These are phyloP conservation scores for Colletotrichum chlorophyti DNA, from an alignment of 2,329 filamentous ascomycete genomes.

Conservation along the genomic window DNA sequence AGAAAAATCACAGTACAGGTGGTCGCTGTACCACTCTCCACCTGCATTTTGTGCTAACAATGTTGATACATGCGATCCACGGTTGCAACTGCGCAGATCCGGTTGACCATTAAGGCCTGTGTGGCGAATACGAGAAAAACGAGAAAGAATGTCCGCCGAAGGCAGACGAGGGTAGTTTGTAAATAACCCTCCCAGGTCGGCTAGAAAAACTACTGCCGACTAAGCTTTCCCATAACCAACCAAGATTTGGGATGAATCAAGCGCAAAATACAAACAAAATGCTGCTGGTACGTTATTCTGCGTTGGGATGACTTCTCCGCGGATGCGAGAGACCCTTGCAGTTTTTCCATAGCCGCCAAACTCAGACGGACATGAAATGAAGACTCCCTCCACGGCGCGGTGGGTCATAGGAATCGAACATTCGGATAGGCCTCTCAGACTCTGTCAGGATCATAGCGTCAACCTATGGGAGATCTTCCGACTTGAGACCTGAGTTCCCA, in stretches of 20 bases:
- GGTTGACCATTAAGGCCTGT: neutral
- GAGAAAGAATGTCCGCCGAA: neutral
- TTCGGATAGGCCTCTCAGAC: neutral
- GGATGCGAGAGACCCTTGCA: constrained; percentile 17
- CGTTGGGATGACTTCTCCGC: constrained; percentile 26
- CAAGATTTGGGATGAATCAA: neutral
- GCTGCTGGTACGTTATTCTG: neutral
- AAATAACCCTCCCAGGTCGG: no score
- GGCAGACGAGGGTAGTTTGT: neutral
- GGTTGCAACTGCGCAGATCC: constrained; percentile 21
- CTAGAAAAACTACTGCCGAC: constrained; percentile 8
- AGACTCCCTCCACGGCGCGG: no score
- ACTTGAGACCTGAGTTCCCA: constrained; percentile 46
- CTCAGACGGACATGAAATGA: constrained; percentile 11
- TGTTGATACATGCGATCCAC: constrained; percentile 20
- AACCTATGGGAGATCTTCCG: constrained; percentile 38
- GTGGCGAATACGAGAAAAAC: neutral
- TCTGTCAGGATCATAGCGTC: constrained; percentile 4
- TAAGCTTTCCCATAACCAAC: neutral
- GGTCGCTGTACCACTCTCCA: neutral
- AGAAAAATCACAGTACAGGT: neutral
- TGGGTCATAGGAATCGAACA: neutral
- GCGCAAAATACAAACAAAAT: constrained; percentile 11
- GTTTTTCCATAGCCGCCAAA: constrained; percentile 9
- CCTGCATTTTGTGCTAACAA: neutral